A percentile compares a stretch with the other conserved stretches of the same genome.
These are phyloP conservation scores for Arabidopsis hybrid DNA, from an alignment of 441 rosid genomes.

Conservation along the genomic window DNA sequence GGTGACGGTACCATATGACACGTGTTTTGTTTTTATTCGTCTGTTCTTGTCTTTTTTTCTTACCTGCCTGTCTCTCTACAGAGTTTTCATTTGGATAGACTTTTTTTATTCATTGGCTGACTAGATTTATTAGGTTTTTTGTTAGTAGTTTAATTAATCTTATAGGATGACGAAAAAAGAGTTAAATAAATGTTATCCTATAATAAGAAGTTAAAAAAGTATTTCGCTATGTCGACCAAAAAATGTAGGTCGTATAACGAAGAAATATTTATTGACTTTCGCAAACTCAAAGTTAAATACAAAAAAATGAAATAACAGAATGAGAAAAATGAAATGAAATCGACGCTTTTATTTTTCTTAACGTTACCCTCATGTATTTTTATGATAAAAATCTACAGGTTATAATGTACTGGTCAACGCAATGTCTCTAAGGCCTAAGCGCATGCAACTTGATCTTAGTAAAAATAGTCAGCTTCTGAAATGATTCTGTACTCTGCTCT, in stretches of 20 bases:
- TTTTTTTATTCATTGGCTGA: slow-evolving; percentile 29
- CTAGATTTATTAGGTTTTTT: slow-evolving; percentile 26
- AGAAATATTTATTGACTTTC: too few relatives aligned
- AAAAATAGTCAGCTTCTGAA: slow-evolving; percentile 42
- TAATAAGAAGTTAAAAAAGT: too few relatives aligned
- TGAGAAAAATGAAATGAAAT: too few relatives aligned
- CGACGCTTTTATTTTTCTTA: background rate
- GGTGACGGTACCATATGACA: background rate
- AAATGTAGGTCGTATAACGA: too few relatives aligned
- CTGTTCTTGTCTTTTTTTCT: background rate
- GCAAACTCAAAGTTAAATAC: background rate
- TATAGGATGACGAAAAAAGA: too few relatives aligned
- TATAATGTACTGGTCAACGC: slow-evolving; percentile 39
- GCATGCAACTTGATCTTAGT: slow-evolving; percentile 46
- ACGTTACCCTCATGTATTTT: background rate
- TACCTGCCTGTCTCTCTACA: slow-evolving; percentile 30
- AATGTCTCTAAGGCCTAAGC: slow-evolving; percentile 2
- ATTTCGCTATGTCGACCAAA: too few relatives aligned
- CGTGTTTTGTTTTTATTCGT: background rate
- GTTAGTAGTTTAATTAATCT: background rate
- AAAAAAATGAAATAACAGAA: too few relatives aligned
- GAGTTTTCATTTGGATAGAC: slow-evolving; percentile 36
- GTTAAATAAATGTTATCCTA: too few relatives aligned
- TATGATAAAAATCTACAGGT: background rate
- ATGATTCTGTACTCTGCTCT: slow-evolving; percentile 43